Evolutionary conservation across 2,329 filamentous ascomycete species (phyloP), one percentile per base, ranked within the genome.

Genomic region (Pestalotiopsis fici): DNA sequence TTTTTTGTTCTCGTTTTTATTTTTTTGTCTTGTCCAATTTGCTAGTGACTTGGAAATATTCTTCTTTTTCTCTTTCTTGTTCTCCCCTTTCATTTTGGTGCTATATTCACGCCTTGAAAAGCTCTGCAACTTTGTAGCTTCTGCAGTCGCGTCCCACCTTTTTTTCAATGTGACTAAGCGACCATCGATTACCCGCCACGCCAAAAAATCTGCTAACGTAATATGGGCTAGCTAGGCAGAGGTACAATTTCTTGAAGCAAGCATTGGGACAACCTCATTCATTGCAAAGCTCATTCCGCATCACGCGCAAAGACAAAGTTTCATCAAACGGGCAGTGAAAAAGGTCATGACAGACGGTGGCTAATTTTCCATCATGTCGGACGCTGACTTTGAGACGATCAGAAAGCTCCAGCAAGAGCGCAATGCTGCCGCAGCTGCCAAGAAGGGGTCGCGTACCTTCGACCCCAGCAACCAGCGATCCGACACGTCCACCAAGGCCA

Each of bases 401-500:
- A 91, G 91, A 83, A 92, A 91, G 86, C 91, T 95, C 78, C 94
- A 97, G 86, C 91, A 92, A 81, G 94, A 97, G 91, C 93, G 95
- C 80, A 97, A 97, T 82, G 91, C 92, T 79, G 86, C 88, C 75
- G 88, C 92, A 75, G 89, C 91, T 76, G 87, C 86, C 71, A 96
- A 93, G 85, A 95, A 95, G 85, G 91, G 92, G 83, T 92, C 91
- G 80, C 92, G 89, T 85, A 88, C 90, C 80, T 92, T 93, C 81
- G 93, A 96, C 83, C 85, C 88, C 72, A 88, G 90, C 76, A 91
- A 84, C 83, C 94, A 97, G 85, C 93, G 93, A 82, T 89, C 88
- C 85, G 92, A 96, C 86, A 86, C 86, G 78, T 93, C 92, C 74
- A 95, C 91, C 80, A 98, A 97, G 88, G 93, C 92, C 81, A 97